Evolutionary conservation across 2,329 filamentous ascomycete genomes (phyloP).

Genomic region (Fusarium subtropicale): DNA sequence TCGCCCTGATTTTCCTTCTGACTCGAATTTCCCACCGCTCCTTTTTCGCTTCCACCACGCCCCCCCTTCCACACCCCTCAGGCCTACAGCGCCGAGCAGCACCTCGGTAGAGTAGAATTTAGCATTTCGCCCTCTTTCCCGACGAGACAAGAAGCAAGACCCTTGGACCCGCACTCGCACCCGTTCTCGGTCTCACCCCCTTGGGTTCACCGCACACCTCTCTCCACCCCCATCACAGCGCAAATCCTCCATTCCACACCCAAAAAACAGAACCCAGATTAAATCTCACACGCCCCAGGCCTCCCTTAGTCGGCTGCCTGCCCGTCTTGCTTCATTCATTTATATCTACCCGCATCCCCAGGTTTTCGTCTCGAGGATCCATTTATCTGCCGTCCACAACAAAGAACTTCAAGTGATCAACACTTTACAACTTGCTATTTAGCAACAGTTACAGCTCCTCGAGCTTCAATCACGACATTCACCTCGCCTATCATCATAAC

Average conservation of each 20-base stretch:
- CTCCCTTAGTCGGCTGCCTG: slow-evolving; percentile 44
- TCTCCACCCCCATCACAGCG: slow-evolving; percentile 19
- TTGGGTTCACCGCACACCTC: not conserved
- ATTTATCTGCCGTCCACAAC: slow-evolving; percentile 37
- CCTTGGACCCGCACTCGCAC: slow-evolving; percentile 35
- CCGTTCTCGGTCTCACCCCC: slow-evolving; percentile 28
- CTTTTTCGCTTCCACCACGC: slow-evolving; percentile 28
- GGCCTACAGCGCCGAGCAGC: not conserved
- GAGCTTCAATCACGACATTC: slow-evolving; percentile 38
- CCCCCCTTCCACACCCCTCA: slow-evolving; percentile 9
- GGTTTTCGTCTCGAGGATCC: slow-evolving; percentile 34
- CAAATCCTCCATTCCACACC: slow-evolving; percentile 37
- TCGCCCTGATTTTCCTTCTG: slow-evolving; percentile 28
- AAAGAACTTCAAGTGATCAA: slow-evolving; percentile 36
- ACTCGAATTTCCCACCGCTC: slow-evolving; percentile 36
- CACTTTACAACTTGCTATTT: slow-evolving; percentile 31
- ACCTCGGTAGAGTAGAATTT: slow-evolving; percentile 12
- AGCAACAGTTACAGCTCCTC: slow-evolving; percentile 35
- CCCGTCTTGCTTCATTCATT: slow-evolving; percentile 43
- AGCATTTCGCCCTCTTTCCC: slow-evolving; percentile 21
- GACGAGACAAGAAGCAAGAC: slow-evolving; percentile 2
- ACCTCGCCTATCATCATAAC: slow-evolving; percentile 41
- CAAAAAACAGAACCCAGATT: slow-evolving; percentile 11
- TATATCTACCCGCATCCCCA: slow-evolving; percentile 47
- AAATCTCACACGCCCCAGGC: slow-evolving; percentile 38